Conservation (phyloP, 192 early-diverging fungal species). For the Coemansia sp. region DNA sequence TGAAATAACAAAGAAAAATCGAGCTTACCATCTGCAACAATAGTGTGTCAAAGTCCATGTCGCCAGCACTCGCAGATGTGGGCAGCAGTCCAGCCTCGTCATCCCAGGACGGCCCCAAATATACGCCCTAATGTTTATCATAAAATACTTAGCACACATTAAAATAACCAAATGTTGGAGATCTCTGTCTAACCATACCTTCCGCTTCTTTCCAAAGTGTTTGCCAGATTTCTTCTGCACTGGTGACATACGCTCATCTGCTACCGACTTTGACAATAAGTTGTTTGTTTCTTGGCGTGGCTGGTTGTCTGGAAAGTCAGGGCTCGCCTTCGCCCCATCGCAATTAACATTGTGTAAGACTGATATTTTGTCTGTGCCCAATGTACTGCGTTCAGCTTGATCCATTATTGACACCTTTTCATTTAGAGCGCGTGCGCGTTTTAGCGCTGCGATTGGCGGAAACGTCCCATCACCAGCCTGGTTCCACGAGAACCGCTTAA, state of each 20-base stretch:
- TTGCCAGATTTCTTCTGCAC: conserved; percentile 2
- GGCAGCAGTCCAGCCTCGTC: conserved; percentile 47
- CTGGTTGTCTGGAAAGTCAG: background rate
- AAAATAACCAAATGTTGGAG: background rate
- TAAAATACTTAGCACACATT: background rate
- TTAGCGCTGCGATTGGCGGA: conserved; percentile 24
- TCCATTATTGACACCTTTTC: background rate
- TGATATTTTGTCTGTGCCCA: background rate
- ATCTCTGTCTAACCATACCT: conserved; percentile 17
- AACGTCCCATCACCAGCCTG: conserved; percentile 35
- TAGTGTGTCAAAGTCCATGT: conserved; percentile 48
- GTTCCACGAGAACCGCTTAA: conserved; percentile 55
- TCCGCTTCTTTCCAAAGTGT: conserved; percentile 33
- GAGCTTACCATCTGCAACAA: conserved; percentile 46
- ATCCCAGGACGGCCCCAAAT: conserved; percentile 51
- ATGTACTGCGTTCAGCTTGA: background rate
- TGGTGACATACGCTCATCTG: background rate
- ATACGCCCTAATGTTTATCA: conserved; percentile 20
- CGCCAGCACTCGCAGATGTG: conserved; percentile 28
- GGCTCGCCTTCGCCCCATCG: background rate
- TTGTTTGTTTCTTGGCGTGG: background rate
- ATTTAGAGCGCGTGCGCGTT: background rate
- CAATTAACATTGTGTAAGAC: background rate
- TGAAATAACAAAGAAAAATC: background rate
- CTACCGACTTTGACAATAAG: background rate